Percentiles rank a stretch among this genome's conserved stretches.
These are phyloP conservation scores for Artemisia tridentata DNA, from an alignment of 129 eudicot species.

Conservation along the genomic window DNA sequence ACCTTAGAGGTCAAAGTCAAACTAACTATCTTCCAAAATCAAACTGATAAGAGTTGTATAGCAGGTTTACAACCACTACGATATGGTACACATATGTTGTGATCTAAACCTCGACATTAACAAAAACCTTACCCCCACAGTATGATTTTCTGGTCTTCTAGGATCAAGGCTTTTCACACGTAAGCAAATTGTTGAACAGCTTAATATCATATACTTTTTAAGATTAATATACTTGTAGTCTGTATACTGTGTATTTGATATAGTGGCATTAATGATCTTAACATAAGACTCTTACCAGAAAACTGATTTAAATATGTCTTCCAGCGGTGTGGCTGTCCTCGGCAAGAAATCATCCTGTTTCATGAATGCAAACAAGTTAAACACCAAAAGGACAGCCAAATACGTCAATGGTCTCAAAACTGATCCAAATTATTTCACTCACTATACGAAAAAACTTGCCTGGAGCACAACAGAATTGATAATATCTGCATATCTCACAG, in stretches of 20 bases:
- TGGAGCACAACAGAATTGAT: conserved; percentile 77
- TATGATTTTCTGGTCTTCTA: not conserved
- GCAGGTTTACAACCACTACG: not conserved
- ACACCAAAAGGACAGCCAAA: not conserved
- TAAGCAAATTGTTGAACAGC: not conserved
- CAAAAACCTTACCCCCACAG: not conserved
- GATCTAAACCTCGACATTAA: too few species aligned
- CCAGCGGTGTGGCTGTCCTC: conserved; percentile 89
- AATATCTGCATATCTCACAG: conserved; percentile 83
- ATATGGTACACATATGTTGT: not conserved
- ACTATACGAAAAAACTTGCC: conserved; percentile 41
- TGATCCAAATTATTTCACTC: not conserved
- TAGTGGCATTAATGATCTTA: not conserved
- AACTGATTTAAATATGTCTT: conserved; percentile 85
- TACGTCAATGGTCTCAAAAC: not conserved
- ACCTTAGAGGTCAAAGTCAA: not conserved
- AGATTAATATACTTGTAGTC: not conserved
- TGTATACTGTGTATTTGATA: not conserved
- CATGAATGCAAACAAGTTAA: not conserved
- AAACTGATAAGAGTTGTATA: not conserved
- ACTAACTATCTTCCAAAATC: not conserved
- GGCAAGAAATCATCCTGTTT: conserved; percentile 92
- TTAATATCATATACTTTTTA: not conserved
- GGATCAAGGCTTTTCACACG: not conserved
- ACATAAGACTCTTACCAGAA: conserved; percentile 53